A percentile compares a stretch with the other conserved stretches of the same genome.
Evolutionary conservation across 2,329 filamentous ascomycete genomes (phyloP).

Genomic region (Pestalotiopsis sp.): DNA sequence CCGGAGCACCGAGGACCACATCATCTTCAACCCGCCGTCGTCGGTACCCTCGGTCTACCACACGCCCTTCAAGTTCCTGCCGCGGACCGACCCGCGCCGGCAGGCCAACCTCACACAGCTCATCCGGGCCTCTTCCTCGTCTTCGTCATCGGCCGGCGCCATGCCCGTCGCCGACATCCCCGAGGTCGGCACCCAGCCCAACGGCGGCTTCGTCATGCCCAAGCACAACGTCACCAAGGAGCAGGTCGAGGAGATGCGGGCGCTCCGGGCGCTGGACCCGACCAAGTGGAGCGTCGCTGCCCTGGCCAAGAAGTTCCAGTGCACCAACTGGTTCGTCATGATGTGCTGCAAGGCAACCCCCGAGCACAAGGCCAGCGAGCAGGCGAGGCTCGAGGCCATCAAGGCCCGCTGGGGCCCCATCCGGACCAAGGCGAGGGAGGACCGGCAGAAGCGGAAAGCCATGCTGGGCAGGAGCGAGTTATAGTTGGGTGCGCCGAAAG

Average conservation of each 20-base stretch:
- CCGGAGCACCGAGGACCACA: conserved; percentile 32
- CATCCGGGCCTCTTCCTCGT: conserved; percentile 31
- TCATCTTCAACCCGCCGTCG: conserved; percentile 60
- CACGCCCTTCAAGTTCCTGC: conserved; percentile 68
- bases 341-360: conserved; percentile 53
- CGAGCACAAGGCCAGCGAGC: conserved; percentile 48
- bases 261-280: conserved; percentile 53
- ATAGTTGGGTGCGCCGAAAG: conserved; percentile 29
- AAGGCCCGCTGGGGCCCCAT: conserved; percentile 59
- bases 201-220: conserved; percentile 7
- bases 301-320: conserved; percentile 56
- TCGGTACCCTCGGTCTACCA: conserved; percentile 58
- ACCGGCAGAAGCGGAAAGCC: conserved; percentile 52
- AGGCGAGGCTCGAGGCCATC: conserved; percentile 45
- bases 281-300: conserved; percentile 52
- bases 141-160: conserved; percentile 7
- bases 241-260: conserved; percentile 61
- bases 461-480: conserved; percentile 54
- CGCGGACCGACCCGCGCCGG: conserved; percentile 54
- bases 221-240: conserved; percentile 53
- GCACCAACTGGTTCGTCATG: conserved; percentile 57
- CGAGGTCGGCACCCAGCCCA: not conserved
- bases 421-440: conserved; percentile 53
- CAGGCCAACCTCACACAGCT: conserved; percentile 47
- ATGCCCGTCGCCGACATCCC: not conserved